phyloP scores from a whole-genome alignment of 2,329 filamentous ascomycete genomes.

The Fusarium liriodendri region DNA sequence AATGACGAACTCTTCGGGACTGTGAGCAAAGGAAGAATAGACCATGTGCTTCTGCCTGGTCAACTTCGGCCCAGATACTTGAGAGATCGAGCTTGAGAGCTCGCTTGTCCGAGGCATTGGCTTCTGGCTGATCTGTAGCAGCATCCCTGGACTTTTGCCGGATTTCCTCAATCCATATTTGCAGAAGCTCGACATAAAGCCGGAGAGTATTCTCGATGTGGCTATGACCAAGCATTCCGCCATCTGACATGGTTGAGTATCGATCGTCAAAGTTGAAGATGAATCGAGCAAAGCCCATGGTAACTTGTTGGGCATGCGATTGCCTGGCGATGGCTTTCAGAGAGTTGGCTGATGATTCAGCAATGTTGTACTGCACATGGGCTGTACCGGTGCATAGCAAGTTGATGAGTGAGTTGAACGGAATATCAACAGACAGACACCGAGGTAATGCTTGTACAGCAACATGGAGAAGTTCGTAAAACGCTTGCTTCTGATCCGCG shows the following conservation, averaged over 20 bases:
- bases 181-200: slow-evolving; percentile 91
- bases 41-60: slow-evolving; percentile 96
- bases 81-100: slow-evolving; percentile 86
- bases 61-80: slow-evolving; percentile 90
- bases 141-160: slow-evolving; percentile 84
- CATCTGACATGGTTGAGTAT: slow-evolving; percentile 98
- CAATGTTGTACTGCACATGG: slow-evolving; percentile 93
- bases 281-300: slow-evolving; percentile 94
- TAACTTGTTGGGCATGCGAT: slow-evolving; percentile 92
- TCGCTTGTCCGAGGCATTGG: slow-evolving; percentile 73
- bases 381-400: slow-evolving; percentile 96
- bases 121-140: slow-evolving; percentile 72
- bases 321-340: slow-evolving; percentile 95
- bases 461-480: slow-evolving; percentile 95
- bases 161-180: slow-evolving; percentile 98
- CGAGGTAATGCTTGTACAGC: slow-evolving; percentile 94
- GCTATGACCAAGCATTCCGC: slow-evolving; percentile 91
- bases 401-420: slow-evolving; percentile 94
- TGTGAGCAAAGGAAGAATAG: slow-evolving; percentile 98
- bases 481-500: slow-evolving; percentile 89
- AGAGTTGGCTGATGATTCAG: slow-evolving; percentile 89
- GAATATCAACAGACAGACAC: slow-evolving; percentile 91
- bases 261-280: slow-evolving; percentile 99
- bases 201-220: slow-evolving; percentile 95
- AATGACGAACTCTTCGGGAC: slow-evolving; percentile 86